phyloP scores from a whole-genome alignment of 2,329 filamentous ascomycete species.

The Colletotrichum cuscutae region DNA sequence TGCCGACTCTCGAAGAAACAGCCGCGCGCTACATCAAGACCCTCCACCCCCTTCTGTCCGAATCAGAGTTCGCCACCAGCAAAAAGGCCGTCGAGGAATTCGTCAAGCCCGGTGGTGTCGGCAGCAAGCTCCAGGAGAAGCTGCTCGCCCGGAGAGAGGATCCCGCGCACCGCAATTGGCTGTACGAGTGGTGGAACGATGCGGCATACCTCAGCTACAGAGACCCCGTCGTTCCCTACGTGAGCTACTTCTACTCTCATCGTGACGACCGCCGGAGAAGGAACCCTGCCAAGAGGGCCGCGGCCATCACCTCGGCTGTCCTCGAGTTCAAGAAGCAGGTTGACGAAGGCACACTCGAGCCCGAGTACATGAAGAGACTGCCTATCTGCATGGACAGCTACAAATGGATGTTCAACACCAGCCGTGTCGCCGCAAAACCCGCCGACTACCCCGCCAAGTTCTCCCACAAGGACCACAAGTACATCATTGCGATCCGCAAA shows the following conservation, averaged over 20 bases:
- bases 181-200: conserved; percentile 98
- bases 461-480: conserved; percentile 77
- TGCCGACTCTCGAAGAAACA: conserved; percentile 86
- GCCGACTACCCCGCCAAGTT: conserved; percentile 88
- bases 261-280: conserved; percentile 89
- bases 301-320: conserved; percentile 85
- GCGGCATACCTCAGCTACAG: conserved; percentile 92
- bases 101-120: conserved; percentile 84
- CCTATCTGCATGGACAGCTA: conserved; percentile 99
- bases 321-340: conserved; percentile 97
- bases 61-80: conserved; percentile 75
- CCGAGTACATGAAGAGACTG: conserved; percentile 98
- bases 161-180: conserved; percentile 89
- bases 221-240: conserved; percentile 96
- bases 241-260: conserved; percentile 99
- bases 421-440: conserved; percentile 83
- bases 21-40: conserved; percentile 83
- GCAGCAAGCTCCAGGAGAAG: conserved; percentile 87
- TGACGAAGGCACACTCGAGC: conserved; percentile 83
- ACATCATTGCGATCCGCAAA: conserved; percentile 91
- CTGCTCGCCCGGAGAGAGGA: conserved; percentile 82
- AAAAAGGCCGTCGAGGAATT: conserved; percentile 90
- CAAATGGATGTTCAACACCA: conserved; percentile 98
- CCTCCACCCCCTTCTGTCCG: conserved; percentile 77
- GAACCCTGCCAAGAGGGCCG: conserved; percentile 91